Conservation (phyloP, 768 basidiomycete genomes). For the Lactifluus hygrophoroides region DNA sequence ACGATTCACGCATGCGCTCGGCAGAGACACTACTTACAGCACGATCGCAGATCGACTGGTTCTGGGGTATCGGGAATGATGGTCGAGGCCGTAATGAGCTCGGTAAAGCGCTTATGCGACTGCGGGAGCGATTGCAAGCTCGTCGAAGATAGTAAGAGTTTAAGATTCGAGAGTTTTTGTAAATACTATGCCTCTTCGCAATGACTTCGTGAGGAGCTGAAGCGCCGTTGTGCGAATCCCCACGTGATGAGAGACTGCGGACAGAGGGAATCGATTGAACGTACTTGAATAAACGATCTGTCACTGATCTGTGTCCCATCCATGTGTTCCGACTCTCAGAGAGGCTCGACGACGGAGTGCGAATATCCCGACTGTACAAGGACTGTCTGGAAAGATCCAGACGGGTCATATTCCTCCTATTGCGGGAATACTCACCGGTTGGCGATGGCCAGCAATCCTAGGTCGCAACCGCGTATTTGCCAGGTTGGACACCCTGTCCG, state of each 20-base stretch:
- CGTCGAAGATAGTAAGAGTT: conserved; percentile 10
- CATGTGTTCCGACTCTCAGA: conserved; percentile 17
- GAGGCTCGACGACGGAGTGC: conserved; percentile 12
- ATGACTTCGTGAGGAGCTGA: not conserved
- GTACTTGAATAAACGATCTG: not conserved
- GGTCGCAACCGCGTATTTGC: conserved; percentile 4
- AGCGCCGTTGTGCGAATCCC: not conserved
- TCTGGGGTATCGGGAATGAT: conserved; percentile 36
- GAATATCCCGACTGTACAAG: conserved; percentile 15
- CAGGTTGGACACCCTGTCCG: conserved; percentile 12
- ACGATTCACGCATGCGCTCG: not conserved
- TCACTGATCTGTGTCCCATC: not conserved
- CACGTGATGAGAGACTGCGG: not conserved
- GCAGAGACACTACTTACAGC: not conserved
- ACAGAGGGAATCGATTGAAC: not conserved
- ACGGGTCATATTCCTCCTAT: conserved; percentile 22
- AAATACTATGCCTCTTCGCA: not conserved
- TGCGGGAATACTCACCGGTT: conserved; percentile 20
- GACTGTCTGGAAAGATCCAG: conserved; percentile 21
- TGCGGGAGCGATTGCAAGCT: conserved; percentile 29
- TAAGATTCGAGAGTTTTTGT: not conserved
- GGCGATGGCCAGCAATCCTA: conserved; percentile 11
- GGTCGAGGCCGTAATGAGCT: conserved; percentile 34
- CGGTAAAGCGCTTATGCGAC: conserved; percentile 34
- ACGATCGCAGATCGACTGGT: conserved; percentile 29